Base-by-base conservation (phyloP, 2,329 filamentous ascomycete species). In the Lasiodiplodia theobromae region DNA sequence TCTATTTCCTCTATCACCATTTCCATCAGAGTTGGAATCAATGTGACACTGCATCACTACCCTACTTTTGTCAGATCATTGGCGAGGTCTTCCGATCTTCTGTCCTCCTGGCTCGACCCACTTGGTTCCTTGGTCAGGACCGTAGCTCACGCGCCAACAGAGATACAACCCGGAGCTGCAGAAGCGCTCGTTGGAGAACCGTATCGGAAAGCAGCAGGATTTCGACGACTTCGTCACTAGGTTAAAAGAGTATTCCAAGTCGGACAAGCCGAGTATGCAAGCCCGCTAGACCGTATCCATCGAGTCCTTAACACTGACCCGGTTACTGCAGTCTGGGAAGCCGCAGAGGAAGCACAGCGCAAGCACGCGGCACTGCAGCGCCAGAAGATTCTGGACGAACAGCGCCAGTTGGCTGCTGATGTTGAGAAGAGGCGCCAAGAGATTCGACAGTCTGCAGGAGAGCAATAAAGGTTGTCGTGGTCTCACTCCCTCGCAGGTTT, bases 101-200 rank as follows among this genome's bases (percentile, higher is more conserved):
- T 28, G 38, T 66, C 28, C 49, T 31, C 23, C 53, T 57, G 18
- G 23, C 63, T 49, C 40, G 18, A 67, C 25, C n/a, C 21, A 49
- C 49, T 47, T 31, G n/a, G 14, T 8, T 16, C 8, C 52, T 7
- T 14, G 18, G 38, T n/a, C 21, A 8, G 53, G 16, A 57, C 25
- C 2, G 44, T 16, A 52, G 53, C 44, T 63, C 31, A 60, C 66
- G n/a, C 25, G 44, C 21, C n/a, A 38, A 23, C 72, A 93, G 83
- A 89, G 87, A 80, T 98, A 98, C 83, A 98, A 95, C 80, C 95
- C 95, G 0, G 96, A 98, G 40, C 87, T 99, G n/a, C 92, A 96
- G 77, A 92, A 92, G 79, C 88, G 92, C 76, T 94, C 92, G 71
- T 83, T 97, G n/a, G 94, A 94, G 79, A 88, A 90, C 69, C 88